These are phyloP conservation scores for Kwoniella newhampshirensis DNA, from an alignment of 768 basidiomycete genomes.

Conservation along the genomic window DNA sequence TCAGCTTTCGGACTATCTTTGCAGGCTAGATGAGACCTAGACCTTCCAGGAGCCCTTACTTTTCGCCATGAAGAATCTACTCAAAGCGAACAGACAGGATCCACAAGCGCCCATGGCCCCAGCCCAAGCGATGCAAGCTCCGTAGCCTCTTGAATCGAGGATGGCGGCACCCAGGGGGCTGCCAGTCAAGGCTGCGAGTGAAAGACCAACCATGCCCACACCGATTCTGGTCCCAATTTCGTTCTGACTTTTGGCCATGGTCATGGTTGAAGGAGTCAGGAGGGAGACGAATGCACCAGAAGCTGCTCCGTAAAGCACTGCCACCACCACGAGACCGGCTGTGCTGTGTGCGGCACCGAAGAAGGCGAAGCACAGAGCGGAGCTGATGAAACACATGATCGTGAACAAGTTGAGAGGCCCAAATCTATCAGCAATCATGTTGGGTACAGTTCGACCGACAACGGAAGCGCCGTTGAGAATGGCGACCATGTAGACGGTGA, in stretches of 20 bases:
- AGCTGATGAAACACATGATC: slow-evolving; percentile 12
- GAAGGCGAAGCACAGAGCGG: slow-evolving; percentile 32
- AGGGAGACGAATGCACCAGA: slow-evolving; percentile 32
- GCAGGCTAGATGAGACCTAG: no score
- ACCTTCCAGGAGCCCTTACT: slow-evolving; percentile 15
- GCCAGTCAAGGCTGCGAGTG: slow-evolving; percentile 31
- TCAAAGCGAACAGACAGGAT: slow-evolving; percentile 1
- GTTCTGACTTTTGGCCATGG: slow-evolving; percentile 29
- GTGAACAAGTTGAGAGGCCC: slow-evolving; percentile 16
- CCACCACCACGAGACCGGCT: slow-evolving; percentile 32
- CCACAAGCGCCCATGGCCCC: slow-evolving; percentile 11
- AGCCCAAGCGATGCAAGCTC: slow-evolving; percentile 10
- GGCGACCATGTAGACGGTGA: slow-evolving; percentile 13
- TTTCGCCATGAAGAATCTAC: slow-evolving; percentile 1
- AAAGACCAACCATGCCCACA: slow-evolving; percentile 36
- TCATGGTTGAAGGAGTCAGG: slow-evolving; percentile 27
- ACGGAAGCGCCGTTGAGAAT: slow-evolving; percentile 21
- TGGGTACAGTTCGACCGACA: slow-evolving; percentile 14
- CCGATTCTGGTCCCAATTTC: slow-evolving; percentile 40
- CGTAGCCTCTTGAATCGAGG: slow-evolving; percentile 23
- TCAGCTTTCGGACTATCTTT: no score
- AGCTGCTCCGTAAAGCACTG: slow-evolving; percentile 33
- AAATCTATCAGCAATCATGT: slow-evolving; percentile 16
- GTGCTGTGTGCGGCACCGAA: slow-evolving; percentile 16
- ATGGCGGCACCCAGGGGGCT: slow-evolving; percentile 40